phyloP scores from a whole-genome alignment of 2,329 filamentous ascomycete genomes.

The Diplodia seriata region DNA sequence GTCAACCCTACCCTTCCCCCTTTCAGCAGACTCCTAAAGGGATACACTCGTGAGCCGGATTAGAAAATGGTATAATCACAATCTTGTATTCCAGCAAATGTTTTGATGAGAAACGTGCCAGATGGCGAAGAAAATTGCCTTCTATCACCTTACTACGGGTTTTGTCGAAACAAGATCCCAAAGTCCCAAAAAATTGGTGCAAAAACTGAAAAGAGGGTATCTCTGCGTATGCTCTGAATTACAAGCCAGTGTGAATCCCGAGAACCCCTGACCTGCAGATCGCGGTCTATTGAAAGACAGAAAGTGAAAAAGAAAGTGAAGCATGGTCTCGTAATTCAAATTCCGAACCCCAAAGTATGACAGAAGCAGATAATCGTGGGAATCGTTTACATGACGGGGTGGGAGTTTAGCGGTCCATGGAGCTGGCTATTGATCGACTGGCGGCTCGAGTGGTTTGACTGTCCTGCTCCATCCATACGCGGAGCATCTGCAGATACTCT shows the following conservation, averaged over 20 bases:
- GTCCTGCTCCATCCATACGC: not conserved
- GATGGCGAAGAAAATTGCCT: too few species aligned
- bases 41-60: not conserved
- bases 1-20: not conserved
- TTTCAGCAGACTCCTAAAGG: not conserved
- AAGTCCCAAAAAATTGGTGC: not conserved
- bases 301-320: not conserved
- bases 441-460: not conserved
- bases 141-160: not conserved
- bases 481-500: not conserved
- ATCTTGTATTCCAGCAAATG: not conserved
- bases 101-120: not conserved
- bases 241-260: not conserved
- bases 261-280: constrained; percentile 1
- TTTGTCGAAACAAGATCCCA: not conserved
- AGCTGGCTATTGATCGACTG: not conserved
- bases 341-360: not conserved
- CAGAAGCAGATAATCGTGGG: not conserved
- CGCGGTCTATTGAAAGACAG: not conserved
- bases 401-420: constrained; percentile 8
- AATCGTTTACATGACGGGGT: not conserved
- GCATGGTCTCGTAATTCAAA: not conserved
- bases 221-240: constrained; percentile 1
- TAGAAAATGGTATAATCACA: not conserved
- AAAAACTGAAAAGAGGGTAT: constrained; percentile 17